These are phyloP conservation scores for Phytophthora pseudosyringae DNA, from an alignment of 352 stramenopile genomes.

Conservation along the genomic window DNA sequence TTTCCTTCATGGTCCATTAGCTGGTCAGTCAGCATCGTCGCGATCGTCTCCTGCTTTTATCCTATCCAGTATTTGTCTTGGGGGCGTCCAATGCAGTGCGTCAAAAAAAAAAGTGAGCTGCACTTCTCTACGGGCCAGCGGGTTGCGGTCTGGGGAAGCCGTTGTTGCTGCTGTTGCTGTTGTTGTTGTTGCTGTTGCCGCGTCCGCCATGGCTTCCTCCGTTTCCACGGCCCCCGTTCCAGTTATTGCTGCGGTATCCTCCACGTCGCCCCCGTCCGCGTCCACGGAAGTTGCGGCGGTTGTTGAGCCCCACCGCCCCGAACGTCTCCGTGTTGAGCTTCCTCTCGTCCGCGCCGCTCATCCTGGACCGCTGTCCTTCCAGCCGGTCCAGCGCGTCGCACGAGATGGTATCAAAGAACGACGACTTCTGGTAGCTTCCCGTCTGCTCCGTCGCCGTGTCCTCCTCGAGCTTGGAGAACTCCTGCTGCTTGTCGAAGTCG, in stretches of 20 bases:
- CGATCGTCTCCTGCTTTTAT: slow-evolving; percentile 18
- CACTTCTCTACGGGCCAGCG: slow-evolving; percentile 18
- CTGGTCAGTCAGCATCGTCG: slow-evolving; percentile 13
- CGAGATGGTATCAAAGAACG: slow-evolving; percentile 92
- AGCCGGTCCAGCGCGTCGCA: slow-evolving; percentile 87
- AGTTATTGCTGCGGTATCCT: slow-evolving; percentile 41
- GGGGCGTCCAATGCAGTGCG: background rate
- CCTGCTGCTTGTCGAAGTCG: slow-evolving; percentile 82
- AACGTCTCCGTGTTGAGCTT: slow-evolving; percentile 92
- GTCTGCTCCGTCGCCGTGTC: slow-evolving; percentile 46
- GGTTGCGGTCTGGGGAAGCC: slow-evolving; percentile 29
- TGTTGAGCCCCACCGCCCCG: slow-evolving; percentile 84
- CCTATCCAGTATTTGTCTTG: slow-evolving; percentile 21
- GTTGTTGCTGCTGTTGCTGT: slow-evolving; percentile 36
- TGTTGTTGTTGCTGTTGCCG: slow-evolving; percentile 31
- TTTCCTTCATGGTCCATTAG: slow-evolving; percentile 27
- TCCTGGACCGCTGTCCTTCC: slow-evolving; percentile 69
- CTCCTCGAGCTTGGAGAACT: slow-evolving; percentile 75
- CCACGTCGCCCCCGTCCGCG: slow-evolving; percentile 56
- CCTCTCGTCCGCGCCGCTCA: slow-evolving; percentile 79
- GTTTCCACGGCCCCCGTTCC: slow-evolving; percentile 41
- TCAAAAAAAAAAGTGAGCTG: slow-evolving; percentile 13
- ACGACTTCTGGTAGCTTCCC: slow-evolving; percentile 88
- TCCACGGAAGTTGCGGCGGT: slow-evolving; percentile 81
- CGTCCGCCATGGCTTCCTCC: slow-evolving; percentile 33